These are phyloP conservation scores for Hansenula anomala DNA, from an alignment of 1,139 yeast genomes.

Conservation along the genomic window DNA sequence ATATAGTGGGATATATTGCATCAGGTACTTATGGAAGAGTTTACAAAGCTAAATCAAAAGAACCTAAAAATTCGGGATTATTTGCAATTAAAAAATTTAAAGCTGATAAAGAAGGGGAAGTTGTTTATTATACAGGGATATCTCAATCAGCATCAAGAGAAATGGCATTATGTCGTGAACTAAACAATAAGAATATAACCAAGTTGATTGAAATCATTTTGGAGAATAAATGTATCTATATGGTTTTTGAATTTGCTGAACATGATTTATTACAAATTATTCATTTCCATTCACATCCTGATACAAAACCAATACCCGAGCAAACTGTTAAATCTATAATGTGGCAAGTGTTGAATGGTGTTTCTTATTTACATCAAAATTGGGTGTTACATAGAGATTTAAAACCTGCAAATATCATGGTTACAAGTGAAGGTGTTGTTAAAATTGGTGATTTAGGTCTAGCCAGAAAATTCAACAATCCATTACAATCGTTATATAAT, in stretches of 20 bases:
- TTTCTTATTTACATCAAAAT: conserved; percentile 85
- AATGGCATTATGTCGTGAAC: conserved; percentile 90
- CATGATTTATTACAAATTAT: conserved; percentile 91
- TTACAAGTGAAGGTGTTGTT: conserved; percentile 79
- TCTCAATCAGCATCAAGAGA: conserved; percentile 96
- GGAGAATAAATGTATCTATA: conserved; percentile 86
- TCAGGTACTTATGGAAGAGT: conserved; percentile 99
- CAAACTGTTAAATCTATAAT: conserved; percentile 74
- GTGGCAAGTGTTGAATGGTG: conserved; percentile 92
- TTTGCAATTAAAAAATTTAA: conserved; percentile 95
- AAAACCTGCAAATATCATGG: conserved; percentile 98
- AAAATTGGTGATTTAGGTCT: conserved; percentile 95
- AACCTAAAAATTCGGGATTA: conserved; percentile 23
- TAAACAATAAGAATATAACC: conserved; percentile 75
- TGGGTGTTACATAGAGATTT: conserved; percentile 95
- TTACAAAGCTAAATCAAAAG: conserved; percentile 70
- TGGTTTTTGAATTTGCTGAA: conserved; percentile 95
- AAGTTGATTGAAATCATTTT: conserved; percentile 78
- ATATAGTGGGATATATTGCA: conserved; percentile 91
- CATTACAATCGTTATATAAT: conserved; percentile 80
- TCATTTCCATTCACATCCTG: conserved; percentile 91
- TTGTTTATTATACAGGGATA: conserved; percentile 86
- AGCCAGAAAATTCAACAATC: conserved; percentile 86
- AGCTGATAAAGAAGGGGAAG: conserved; percentile 89
- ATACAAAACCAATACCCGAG: conserved; percentile 71